Evolutionary conservation across 352 stramenopile species (phyloP).

Genomic region (Globisporangium perplexum): DNA sequence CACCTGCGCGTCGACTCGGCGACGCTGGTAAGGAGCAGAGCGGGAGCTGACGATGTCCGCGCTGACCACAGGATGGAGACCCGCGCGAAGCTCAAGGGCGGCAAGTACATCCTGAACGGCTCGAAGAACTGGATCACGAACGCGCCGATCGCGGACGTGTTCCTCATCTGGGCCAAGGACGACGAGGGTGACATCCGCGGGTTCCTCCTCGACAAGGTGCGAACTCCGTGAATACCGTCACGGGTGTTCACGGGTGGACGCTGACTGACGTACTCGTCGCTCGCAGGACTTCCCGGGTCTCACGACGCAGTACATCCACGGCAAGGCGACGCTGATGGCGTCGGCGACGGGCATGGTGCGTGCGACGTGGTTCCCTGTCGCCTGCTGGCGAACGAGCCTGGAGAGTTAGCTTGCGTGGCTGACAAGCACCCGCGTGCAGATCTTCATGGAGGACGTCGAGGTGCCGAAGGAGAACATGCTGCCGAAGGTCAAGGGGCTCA

Average conservation of each 20-base stretch:
- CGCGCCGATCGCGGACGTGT: constrained; percentile 95
- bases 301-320: constrained; percentile 93
- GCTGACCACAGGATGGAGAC: constrained; percentile 90
- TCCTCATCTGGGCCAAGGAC: constrained; percentile 96
- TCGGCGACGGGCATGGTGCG: constrained; percentile 91
- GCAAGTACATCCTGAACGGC: constrained; percentile 96
- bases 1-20: background rate
- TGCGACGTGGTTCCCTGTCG: too few relatives aligned
- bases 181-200: constrained; percentile 92
- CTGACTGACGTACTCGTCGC: background rate
- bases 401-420: too few relatives aligned
- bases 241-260: too few relatives aligned
- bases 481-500: constrained; percentile 81
- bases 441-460: constrained; percentile 97
- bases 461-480: constrained; percentile 94
- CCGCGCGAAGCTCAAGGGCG: constrained; percentile 72
- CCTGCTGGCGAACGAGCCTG: too few relatives aligned
- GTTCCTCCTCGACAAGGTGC: constrained; percentile 93
- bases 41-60: background rate
- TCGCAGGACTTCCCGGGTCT: constrained; percentile 86
- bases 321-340: constrained; percentile 94
- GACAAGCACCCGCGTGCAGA: too few relatives aligned
- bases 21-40: too few relatives aligned
- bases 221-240: background rate
- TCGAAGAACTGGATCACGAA: constrained; percentile 97